Evolutionary conservation across 2,329 filamentous ascomycete species (phyloP).

Genomic region (Cladosporium colombiae): DNA sequence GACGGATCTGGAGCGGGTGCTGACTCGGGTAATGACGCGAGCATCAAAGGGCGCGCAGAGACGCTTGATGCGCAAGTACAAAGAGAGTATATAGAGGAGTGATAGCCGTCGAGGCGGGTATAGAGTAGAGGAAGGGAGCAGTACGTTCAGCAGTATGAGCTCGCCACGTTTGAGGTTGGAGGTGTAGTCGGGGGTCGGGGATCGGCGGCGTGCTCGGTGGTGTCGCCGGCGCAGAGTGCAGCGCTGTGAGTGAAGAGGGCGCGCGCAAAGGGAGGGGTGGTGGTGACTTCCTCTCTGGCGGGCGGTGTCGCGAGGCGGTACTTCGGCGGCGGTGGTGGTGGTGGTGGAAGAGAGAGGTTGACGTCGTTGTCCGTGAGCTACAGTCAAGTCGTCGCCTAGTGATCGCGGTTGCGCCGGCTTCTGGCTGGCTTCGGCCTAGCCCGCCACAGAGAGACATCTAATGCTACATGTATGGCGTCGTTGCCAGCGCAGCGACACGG

Average conservation of each 20-base stretch:
- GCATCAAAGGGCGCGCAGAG: conserved; percentile 7
- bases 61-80: not conserved
- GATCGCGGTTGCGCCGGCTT: conserved; percentile 10
- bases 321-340: conserved; percentile 1
- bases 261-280: conserved; percentile 7
- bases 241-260: conserved; percentile 10
- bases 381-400: not conserved
- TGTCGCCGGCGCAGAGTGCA: conserved; percentile 8
- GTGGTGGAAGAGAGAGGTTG: not conserved
- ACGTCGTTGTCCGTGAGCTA: conserved; percentile 5
- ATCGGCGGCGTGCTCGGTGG: conserved; percentile 16
- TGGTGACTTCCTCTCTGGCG: conserved; percentile 10
- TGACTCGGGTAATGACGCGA: conserved; percentile 18
- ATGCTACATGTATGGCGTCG: not conserved
- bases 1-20: conserved; percentile 9
- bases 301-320: conserved; percentile 8
- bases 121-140: not conserved
- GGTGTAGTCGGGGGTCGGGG: conserved; percentile 16
- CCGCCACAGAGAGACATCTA: not conserved
- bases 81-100: not conserved
- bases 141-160: conserved; percentile 19
- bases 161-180: conserved; percentile 20
- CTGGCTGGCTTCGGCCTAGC: conserved; percentile 2
- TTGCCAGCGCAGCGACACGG: not conserved
- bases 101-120: not conserved